Conservation (phyloP, 2,329 filamentous ascomycete species). For the Colletotrichum siamense region DNA sequence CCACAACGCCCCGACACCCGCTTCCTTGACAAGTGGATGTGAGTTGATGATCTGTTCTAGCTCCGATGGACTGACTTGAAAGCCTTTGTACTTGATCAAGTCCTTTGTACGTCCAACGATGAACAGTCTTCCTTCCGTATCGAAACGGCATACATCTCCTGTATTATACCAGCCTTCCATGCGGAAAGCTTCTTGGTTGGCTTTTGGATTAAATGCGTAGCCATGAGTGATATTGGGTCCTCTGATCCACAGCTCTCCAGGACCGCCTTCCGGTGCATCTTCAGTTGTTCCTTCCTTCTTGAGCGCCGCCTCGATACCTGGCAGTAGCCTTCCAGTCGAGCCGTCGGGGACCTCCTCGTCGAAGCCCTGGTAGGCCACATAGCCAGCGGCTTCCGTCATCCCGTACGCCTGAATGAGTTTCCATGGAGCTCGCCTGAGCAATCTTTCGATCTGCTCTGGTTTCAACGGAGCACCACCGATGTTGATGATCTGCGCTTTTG, state of each 20-base stretch:
- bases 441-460: conserved; percentile 34
- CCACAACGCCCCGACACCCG: conserved; percentile 38
- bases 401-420: conserved; percentile 47
- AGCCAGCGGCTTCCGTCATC: conserved; percentile 50
- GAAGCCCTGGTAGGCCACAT: conserved; percentile 44
- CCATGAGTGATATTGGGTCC: conserved; percentile 48
- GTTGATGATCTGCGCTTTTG: conserved; percentile 38
- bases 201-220: conserved; percentile 45
- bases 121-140: conserved; percentile 33
- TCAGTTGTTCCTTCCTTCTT: conserved; percentile 40
- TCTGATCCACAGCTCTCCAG: conserved; percentile 48
- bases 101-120: conserved; percentile 45
- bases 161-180: conserved; percentile 48
- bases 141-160: conserved; percentile 47
- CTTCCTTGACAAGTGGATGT: conserved; percentile 40
- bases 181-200: conserved; percentile 41
- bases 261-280: conserved; percentile 38
- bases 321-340: conserved; percentile 39
- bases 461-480: conserved; percentile 41
- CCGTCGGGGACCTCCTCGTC: conserved; percentile 36
- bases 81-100: conserved; percentile 48
- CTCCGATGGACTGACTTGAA: conserved; percentile 43
- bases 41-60: conserved; percentile 40
- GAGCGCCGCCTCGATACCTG: conserved; percentile 43
- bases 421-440: conserved; percentile 39